These are phyloP conservation scores for Yueomyces sinensis DNA, from an alignment of 805 yeast species.

Conservation along the genomic window DNA sequence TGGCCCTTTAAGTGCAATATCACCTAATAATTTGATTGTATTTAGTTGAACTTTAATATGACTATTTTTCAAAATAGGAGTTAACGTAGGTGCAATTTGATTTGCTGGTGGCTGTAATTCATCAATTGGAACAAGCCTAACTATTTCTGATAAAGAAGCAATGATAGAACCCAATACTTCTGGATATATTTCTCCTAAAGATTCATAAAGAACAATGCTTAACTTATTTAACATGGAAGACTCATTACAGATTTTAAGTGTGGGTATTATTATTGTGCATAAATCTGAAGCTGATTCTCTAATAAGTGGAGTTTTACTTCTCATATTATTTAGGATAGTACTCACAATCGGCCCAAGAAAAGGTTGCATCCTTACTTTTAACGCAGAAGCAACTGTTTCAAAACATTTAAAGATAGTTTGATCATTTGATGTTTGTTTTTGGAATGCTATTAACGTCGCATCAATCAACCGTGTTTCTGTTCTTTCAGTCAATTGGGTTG, in stretches of 20 bases:
- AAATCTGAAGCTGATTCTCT: constrained; percentile 81
- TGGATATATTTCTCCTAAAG: constrained; percentile 89
- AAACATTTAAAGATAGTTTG: constrained; percentile 45
- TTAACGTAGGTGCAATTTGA: constrained; percentile 73
- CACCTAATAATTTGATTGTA: constrained; percentile 66
- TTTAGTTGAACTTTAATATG: constrained; percentile 86
- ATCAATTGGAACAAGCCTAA: constrained; percentile 44
- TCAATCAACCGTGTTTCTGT: constrained; percentile 61
- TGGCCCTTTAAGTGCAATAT: constrained; percentile 67
- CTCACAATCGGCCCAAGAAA: constrained; percentile 62
- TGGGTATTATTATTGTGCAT: constrained; percentile 51
- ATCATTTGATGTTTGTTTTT: constrained; percentile 57
- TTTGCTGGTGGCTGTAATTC: constrained; percentile 67
- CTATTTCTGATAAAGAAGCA: constrained; percentile 52
- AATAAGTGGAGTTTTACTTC: constrained; percentile 54
- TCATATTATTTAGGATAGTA: constrained; percentile 57
- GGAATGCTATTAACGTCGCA: constrained; percentile 68
- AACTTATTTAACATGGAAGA: constrained; percentile 50
- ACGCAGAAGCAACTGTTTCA: constrained; percentile 45
- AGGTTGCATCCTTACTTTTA: constrained; percentile 55
- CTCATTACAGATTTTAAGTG: constrained; percentile 51
- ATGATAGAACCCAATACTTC: constrained; percentile 83
- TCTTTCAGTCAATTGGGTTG: constrained; percentile 47
- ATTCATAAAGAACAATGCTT: constrained; percentile 71
- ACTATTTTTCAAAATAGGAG: constrained; percentile 81